phyloP scores from a whole-genome alignment of 2,329 filamentous ascomycete species.

The Ophiognomonia clavigignenti-juglandacearum region DNA sequence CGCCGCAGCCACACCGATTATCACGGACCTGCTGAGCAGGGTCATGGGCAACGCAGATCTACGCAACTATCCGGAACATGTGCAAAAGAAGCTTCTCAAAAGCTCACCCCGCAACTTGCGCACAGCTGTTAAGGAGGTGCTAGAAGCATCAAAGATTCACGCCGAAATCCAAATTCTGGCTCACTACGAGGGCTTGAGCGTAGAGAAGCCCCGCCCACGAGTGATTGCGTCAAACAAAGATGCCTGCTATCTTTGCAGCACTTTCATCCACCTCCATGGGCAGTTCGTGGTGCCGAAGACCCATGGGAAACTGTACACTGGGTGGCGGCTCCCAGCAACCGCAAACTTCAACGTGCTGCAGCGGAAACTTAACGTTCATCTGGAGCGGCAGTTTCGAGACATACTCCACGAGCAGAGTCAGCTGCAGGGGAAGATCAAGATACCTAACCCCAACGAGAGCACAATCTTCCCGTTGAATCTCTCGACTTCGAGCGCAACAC shows the following conservation, averaged over 20 bases:
- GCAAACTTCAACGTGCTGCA: neutral
- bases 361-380: neutral
- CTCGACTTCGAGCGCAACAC: constrained; percentile 4
- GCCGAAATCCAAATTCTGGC: constrained; percentile 46
- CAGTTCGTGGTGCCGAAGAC: constrained; percentile 34
- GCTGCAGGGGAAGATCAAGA: neutral
- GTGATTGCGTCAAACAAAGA: constrained; percentile 45
- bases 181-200: constrained; percentile 30
- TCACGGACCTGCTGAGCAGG: too few species aligned
- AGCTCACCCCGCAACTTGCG: too few species aligned
- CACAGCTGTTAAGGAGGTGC: constrained; percentile 15
- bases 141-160: constrained; percentile 34
- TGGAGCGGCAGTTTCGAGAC: neutral
- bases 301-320: constrained; percentile 39
- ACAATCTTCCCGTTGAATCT: constrained; percentile 2
- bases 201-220: constrained; percentile 27
- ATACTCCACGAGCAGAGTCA: neutral
- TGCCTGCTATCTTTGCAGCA: constrained; percentile 46
- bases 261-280: constrained; percentile 37
- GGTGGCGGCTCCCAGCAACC: constrained; percentile 36
- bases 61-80: too few species aligned
- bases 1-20: too few species aligned
- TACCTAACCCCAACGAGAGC: constrained; percentile 1
- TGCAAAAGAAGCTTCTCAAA: too few species aligned
- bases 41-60: too few species aligned